Conservation (phyloP, 371 early-diverging fungal genomes). For the Blastocladiella emersonii region DNA sequence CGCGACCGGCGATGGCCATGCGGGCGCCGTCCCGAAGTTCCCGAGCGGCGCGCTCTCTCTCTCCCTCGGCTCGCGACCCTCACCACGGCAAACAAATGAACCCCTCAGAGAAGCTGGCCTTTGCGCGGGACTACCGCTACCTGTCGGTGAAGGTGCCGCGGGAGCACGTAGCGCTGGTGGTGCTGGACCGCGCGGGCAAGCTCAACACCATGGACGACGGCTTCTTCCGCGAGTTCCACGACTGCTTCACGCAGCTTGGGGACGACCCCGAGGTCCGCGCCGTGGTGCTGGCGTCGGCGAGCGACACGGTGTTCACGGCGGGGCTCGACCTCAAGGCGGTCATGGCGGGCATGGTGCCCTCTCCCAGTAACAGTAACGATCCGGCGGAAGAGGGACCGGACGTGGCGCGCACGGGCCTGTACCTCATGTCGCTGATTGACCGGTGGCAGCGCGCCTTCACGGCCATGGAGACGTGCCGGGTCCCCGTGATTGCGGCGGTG, state of each 20-base stretch:
- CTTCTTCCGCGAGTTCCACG: slow-evolving; percentile 38
- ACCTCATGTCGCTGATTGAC: neutral
- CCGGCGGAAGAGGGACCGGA: too few species aligned
- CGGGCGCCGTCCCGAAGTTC: too few species aligned
- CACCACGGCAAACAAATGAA: too few species aligned
- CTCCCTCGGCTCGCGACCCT: too few species aligned
- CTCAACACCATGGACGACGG: slow-evolving; percentile 5
- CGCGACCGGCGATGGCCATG: too few species aligned
- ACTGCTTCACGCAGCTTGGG: slow-evolving; percentile 38
- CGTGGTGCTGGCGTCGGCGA: slow-evolving; percentile 54
- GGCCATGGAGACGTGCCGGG: slow-evolving; percentile 65
- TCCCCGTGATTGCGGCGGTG: slow-evolving; percentile 80
- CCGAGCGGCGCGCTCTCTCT: too few species aligned
- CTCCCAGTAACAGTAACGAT: too few species aligned
- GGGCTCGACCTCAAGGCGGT: slow-evolving; percentile 67
- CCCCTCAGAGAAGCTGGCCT: too few species aligned
- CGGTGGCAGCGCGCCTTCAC: slow-evolving; percentile 50
- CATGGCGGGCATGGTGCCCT: slow-evolving; percentile 8
- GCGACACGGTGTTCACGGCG: slow-evolving; percentile 67
- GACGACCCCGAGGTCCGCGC: slow-evolving; percentile 47
- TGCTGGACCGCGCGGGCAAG: neutral
- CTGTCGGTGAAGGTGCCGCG: too few species aligned
- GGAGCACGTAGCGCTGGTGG: neutral
- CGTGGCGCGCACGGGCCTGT: slow-evolving; percentile 10
- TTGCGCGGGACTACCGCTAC: too few species aligned